A percentile compares a stretch with the other conserved stretches of the same genome.
phyloP scores from a whole-genome alignment of 306 rosid species.

The Cucurbita pepo region DNA sequence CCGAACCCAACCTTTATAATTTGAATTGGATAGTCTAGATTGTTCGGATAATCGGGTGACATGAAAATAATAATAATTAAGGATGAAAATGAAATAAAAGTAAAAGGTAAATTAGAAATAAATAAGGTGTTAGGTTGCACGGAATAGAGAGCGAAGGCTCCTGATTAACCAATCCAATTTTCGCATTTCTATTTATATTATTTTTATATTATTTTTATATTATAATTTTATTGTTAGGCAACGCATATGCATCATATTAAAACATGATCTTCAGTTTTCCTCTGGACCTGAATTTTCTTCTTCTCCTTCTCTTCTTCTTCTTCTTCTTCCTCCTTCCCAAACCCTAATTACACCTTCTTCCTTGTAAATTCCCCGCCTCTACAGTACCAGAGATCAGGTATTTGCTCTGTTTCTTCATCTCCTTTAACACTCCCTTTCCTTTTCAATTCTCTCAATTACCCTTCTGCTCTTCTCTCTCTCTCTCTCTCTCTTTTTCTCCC shows the following conservation, averaged over 20 bases:
- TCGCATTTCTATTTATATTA: background rate
- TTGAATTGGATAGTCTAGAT: no score
- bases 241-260: background rate
- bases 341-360: conserved; percentile 52
- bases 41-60: no score
- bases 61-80: no score
- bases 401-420: conserved; percentile 8
- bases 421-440: background rate
- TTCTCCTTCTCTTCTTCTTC: background rate
- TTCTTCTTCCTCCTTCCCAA: conserved; percentile 20
- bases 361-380: conserved; percentile 12
- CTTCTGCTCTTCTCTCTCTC: background rate
- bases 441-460: background rate
- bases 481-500: background rate
- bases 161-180: conserved; percentile 22
- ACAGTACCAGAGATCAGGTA: conserved; percentile 43
- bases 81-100: background rate
- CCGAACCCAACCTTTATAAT: no score
- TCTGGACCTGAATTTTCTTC: conserved; percentile 30
- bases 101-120: background rate
- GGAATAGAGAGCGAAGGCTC: background rate
- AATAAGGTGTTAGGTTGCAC: background rate
- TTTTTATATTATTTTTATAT: background rate
- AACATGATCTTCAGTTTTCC: conserved; percentile 12
- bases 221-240: background rate